phyloP scores from a whole-genome alignment of 73 alveolate genomes.

The Paraurostyla sp. region DNA sequence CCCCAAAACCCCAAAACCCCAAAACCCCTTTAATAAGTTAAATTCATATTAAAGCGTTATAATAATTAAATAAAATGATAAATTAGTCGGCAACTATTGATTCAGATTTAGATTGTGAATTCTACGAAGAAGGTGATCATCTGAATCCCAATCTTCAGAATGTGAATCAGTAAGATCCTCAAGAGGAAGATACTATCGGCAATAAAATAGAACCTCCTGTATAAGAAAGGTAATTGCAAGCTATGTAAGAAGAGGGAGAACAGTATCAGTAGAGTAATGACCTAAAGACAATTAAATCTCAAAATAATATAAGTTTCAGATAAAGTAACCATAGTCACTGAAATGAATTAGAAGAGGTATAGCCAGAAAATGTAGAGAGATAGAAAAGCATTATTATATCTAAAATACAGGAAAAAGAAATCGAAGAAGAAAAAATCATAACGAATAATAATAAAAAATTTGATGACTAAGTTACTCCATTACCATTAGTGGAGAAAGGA shows the following conservation, averaged over 20 bases:
- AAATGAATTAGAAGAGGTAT: too few species aligned
- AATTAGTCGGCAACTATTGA: neutral
- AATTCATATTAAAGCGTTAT: too few species aligned
- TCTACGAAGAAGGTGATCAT: constrained; percentile 3
- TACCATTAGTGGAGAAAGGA: constrained; percentile 52
- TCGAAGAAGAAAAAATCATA: neutral
- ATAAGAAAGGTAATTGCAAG: neutral
- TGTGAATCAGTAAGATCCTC: neutral
- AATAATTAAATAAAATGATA: too few species aligned
- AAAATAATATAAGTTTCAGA: too few species aligned
- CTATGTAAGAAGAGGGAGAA: neutral
- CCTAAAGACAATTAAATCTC: neutral
- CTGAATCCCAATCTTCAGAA: neutral
- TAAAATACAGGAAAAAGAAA: neutral
- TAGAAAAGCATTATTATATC: neutral
- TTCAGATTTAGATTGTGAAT: constrained; percentile 23
- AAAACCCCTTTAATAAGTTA: too few species aligned
- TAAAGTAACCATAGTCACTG: too few species aligned
- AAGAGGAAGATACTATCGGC: neutral
- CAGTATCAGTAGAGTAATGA: neutral
- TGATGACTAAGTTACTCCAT: constrained; percentile 44
- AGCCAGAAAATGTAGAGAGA: too few species aligned
- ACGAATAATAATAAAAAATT: too few species aligned
- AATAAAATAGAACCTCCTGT: neutral
- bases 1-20: too few species aligned